A percentile compares a stretch with the other conserved stretches of the same genome.
Evolutionary conservation across 2,329 filamentous ascomycete genomes (phyloP).

Genomic region (Pseudonectria buxi): DNA sequence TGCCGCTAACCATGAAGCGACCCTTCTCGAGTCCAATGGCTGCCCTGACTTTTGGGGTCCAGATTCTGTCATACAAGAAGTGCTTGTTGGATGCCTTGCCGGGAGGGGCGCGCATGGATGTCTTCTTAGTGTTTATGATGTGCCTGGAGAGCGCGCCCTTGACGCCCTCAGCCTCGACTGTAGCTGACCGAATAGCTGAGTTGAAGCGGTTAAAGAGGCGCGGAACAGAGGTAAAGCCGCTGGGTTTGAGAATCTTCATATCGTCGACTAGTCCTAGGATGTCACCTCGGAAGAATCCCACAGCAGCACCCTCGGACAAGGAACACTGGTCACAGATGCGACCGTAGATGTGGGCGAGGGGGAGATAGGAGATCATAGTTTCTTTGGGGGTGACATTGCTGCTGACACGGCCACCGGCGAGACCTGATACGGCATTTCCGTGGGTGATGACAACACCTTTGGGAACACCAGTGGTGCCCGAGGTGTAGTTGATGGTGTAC

Average conservation of each 20-base stretch:
- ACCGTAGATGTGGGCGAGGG: slow-evolving; percentile 89
- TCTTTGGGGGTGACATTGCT: slow-evolving; percentile 47
- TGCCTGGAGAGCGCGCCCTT: slow-evolving; percentile 75
- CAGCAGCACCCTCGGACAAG: slow-evolving; percentile 62
- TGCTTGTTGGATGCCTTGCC: slow-evolving; percentile 74
- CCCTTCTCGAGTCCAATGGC: slow-evolving; percentile 73
- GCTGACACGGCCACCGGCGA: slow-evolving; percentile 53
- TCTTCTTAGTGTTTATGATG: slow-evolving; percentile 72
- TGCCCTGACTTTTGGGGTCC: slow-evolving; percentile 79
- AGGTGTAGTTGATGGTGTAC: slow-evolving; percentile 88
- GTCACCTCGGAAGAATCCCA: slow-evolving; percentile 94
- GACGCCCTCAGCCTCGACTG: slow-evolving; percentile 71
- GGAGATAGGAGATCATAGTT: slow-evolving; percentile 77
- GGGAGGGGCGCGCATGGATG: slow-evolving; percentile 63
- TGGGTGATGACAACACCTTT: slow-evolving; percentile 84
- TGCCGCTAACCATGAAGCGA: slow-evolving; percentile 74
- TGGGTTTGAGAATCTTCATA: slow-evolving; percentile 78
- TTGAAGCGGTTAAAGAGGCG: slow-evolving; percentile 89
- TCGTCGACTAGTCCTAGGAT: slow-evolving; percentile 83
- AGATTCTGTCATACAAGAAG: slow-evolving; percentile 76
- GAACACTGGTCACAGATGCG: slow-evolving; percentile 73
- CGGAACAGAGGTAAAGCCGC: slow-evolving; percentile 79
- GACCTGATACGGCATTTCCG: slow-evolving; percentile 67
- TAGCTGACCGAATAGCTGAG: slow-evolving; percentile 70
- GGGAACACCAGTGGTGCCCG: slow-evolving; percentile 73